phyloP scores from a whole-genome alignment of 305 asterid genomes.

The Ajuga reptans region DNA sequence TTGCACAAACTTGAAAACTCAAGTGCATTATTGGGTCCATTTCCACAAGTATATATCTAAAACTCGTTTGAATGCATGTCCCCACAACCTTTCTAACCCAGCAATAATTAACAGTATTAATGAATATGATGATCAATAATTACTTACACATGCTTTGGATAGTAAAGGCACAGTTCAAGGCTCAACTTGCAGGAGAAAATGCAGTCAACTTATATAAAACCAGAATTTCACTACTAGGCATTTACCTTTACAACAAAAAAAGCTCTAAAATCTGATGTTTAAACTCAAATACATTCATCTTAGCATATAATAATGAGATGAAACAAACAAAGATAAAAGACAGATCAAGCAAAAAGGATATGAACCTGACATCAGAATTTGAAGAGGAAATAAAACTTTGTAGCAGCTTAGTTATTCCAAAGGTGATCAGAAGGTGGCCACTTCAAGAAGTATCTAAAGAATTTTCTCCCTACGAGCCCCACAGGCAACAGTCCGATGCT shows the following conservation, averaged over 20 bases:
- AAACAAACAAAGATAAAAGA: conserved; percentile 4
- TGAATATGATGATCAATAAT: background rate
- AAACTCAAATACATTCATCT: background rate
- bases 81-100: conserved; percentile 11
- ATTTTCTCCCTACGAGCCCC: conserved; percentile 11
- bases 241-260: background rate
- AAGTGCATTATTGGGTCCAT: conserved; percentile 27
- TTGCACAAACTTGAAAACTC: conserved; percentile 26
- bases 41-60: conserved; percentile 3
- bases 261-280: background rate
- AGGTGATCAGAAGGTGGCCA: background rate
- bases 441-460: background rate
- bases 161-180: background rate
- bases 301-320: conserved; percentile 9
- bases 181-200: background rate
- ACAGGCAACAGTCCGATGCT: background rate
- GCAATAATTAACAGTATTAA: background rate
- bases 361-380: conserved; percentile 22
- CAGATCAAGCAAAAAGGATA: conserved; percentile 7
- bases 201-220: conserved; percentile 13
- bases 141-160: background rate
- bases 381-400: conserved; percentile 5
- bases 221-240: conserved; percentile 17
- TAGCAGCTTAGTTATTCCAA: conserved; percentile 24
- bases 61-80: conserved; percentile 4